Evolutionary conservation across 495 filamentous ascomycete genomes (phyloP).

Genomic region (Aspergillus egyptiacus): DNA sequence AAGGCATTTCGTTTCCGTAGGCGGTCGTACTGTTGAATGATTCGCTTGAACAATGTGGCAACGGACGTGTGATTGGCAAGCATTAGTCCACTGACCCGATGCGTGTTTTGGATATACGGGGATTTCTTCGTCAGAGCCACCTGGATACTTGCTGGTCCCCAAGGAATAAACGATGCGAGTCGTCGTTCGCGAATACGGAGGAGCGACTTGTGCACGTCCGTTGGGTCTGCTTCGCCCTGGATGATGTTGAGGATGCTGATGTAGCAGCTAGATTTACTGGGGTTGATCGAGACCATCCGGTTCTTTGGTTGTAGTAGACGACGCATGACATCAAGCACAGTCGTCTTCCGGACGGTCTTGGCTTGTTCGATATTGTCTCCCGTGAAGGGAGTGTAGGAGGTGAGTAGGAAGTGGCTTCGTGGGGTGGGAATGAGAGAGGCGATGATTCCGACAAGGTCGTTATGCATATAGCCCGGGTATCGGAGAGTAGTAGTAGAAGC

Average conservation of each 20-base stretch:
- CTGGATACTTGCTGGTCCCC: slow-evolving; percentile 98
- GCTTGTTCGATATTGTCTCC: slow-evolving; percentile 92
- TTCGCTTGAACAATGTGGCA: slow-evolving; percentile 92
- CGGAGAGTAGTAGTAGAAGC: slow-evolving; percentile 92
- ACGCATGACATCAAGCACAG: slow-evolving; percentile 95
- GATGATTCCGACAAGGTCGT: slow-evolving; percentile 94
- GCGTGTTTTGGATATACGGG: slow-evolving; percentile 79
- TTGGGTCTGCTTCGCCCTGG: slow-evolving; percentile 94
- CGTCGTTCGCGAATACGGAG: slow-evolving; percentile 92
- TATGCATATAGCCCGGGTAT: slow-evolving; percentile 99
- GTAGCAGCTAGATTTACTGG: slow-evolving; percentile 95
- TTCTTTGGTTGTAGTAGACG: slow-evolving; percentile 95
- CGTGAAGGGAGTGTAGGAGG: slow-evolving; percentile 95
- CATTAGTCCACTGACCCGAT: slow-evolving; percentile 95
- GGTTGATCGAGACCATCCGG: slow-evolving; percentile 94
- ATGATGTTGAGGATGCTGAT: slow-evolving; percentile 99
- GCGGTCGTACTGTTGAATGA: slow-evolving; percentile 81
- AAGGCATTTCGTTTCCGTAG: slow-evolving; percentile 96
- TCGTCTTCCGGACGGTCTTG: slow-evolving; percentile 95
- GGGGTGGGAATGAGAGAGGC: slow-evolving; percentile 94
- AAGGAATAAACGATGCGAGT: slow-evolving; percentile 94
- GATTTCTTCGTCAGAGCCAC: slow-evolving; percentile 94
- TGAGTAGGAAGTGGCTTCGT: slow-evolving; percentile 96
- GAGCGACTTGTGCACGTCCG: slow-evolving; percentile 94
- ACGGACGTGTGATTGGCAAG: slow-evolving; percentile 97